Evolutionary conservation across 2,329 filamentous ascomycete species (phyloP), one percentile per base, ranked within the genome.

Genomic region (Graphiopsis chlorocephala): DNA sequence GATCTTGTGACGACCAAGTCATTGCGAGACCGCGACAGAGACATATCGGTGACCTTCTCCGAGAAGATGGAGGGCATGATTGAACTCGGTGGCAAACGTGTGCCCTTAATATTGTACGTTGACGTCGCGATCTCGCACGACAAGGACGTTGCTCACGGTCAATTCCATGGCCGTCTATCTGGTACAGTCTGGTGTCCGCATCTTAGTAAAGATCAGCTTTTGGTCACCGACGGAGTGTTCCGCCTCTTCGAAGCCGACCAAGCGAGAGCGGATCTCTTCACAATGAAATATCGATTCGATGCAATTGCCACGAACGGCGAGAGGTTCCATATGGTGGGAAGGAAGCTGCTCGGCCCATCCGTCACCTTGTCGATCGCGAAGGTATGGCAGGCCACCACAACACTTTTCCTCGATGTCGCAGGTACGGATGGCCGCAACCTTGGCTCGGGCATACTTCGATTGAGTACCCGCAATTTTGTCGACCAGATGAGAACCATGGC

Each of bases 311-410:
- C 26, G 8, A 52, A 52, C 10, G 48, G 48, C 25, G 15, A 29
- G 25, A 52, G 17, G 5, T 52, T 20, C 48, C 1, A 14, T 5
- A 31, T 52, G 48, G 15, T 52, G n/a, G 48, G 48, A 12, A 80
- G 6, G 83, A 59, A 59, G 23, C 4, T 47, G 25, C 42, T 59
- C 11, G 38, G 38, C n/a, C 20, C 56, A n/a, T 59, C 23, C 14
- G 33, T 38, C 17, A 31, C 35, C 2, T 14, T 59, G 17, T 79
- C 65, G 74, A 76, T n/a, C 78, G 4, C 25, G 3, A 59, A 59
- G 35, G 11, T 59, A 42, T 59, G 56, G 56, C 35, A 59, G 29
- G 31, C 56, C 7, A 45, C 56, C 6, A 59, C 56, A 12, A 59
- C 56, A 12, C 35, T 59, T 23, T 45, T 23, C n/a, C 35, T 59